These are phyloP conservation scores for Pythium inflatum DNA, from an alignment of 352 stramenopile species.

Conservation along the genomic window DNA sequence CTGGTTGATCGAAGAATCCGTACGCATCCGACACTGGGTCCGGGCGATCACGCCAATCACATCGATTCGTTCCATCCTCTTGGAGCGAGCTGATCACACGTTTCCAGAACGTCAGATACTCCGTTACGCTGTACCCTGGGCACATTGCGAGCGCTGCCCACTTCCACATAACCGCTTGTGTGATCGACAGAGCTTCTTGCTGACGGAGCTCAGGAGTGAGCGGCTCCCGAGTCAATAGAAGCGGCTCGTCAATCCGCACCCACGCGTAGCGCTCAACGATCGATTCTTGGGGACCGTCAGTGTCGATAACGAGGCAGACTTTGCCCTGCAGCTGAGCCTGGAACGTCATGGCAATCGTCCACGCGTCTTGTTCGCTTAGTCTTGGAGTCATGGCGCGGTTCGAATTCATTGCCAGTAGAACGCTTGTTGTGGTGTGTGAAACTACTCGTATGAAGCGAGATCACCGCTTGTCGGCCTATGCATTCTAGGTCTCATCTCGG, in stretches of 20 bases:
- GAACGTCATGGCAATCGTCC: constrained; percentile 2
- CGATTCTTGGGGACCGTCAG: background rate
- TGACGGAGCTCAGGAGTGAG: background rate
- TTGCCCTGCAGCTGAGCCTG: background rate
- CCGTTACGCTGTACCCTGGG: background rate
- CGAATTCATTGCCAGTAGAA: no score
- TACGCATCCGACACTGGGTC: background rate
- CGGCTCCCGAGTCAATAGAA: background rate
- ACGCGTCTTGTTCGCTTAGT: background rate
- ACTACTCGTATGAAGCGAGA: no score
- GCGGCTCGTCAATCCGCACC: background rate
- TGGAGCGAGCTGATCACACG: background rate
- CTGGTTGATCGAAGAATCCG: background rate
- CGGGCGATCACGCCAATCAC: background rate
- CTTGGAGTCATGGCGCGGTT: background rate
- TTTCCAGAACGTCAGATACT: background rate
- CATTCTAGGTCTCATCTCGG: no score
- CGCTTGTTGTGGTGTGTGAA: no score
- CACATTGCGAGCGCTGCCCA: background rate
- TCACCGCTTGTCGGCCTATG: no score
- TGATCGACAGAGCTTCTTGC: background rate
- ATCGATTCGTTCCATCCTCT: background rate
- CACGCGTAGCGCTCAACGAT: constrained; percentile 8
- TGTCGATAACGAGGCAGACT: background rate
- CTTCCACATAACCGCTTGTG: background rate